Percentiles rank a stretch among this genome's conserved stretches.
Conservation (phyloP, 495 filamentous ascomycete genomes). For the Acidomyces sp. region DNA sequence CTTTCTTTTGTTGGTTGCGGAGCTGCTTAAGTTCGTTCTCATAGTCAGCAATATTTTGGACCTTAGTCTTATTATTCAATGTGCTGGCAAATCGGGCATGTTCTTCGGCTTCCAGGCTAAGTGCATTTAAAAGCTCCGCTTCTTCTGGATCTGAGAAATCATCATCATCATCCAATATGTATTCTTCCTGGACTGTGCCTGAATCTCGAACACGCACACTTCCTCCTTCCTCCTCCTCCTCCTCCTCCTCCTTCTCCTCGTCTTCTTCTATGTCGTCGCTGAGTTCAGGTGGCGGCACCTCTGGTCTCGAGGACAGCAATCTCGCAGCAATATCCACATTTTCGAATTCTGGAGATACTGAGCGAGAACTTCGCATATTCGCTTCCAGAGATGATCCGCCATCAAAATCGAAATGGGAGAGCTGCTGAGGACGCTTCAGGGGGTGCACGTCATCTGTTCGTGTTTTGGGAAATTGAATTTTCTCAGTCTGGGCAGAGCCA, state of each 20-base stretch:
- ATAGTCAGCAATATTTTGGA: constrained; percentile 59
- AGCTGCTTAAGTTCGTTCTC: constrained; percentile 77
- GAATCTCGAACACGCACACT: constrained; percentile 15
- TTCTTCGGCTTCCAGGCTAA: constrained; percentile 81
- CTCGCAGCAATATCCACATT: too few species aligned
- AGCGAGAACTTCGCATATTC: too few species aligned
- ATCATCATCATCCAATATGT: constrained; percentile 25
- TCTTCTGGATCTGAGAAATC: constrained; percentile 77
- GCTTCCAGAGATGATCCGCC: too few species aligned
- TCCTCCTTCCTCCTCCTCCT: not conserved
- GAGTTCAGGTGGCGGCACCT: too few species aligned
- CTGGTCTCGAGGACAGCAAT: too few species aligned
- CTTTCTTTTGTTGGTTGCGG: constrained; percentile 86
- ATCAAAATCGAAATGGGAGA: too few species aligned
- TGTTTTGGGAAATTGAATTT: too few species aligned
- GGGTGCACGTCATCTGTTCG: too few species aligned
- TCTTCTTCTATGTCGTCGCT: too few species aligned
- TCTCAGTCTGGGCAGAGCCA: constrained; percentile 10
- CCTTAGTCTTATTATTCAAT: constrained; percentile 49
- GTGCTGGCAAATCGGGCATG: constrained; percentile 82
- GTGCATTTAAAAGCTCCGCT: constrained; percentile 68
- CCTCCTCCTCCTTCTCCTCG: too few species aligned
- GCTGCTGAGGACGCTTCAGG: too few species aligned
- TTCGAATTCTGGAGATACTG: too few species aligned
- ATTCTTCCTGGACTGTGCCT: constrained; percentile 21